These are phyloP conservation scores for Sequoiadendron giganteum DNA, from an alignment of 75 land plant genomes.

Conservation along the genomic window DNA sequence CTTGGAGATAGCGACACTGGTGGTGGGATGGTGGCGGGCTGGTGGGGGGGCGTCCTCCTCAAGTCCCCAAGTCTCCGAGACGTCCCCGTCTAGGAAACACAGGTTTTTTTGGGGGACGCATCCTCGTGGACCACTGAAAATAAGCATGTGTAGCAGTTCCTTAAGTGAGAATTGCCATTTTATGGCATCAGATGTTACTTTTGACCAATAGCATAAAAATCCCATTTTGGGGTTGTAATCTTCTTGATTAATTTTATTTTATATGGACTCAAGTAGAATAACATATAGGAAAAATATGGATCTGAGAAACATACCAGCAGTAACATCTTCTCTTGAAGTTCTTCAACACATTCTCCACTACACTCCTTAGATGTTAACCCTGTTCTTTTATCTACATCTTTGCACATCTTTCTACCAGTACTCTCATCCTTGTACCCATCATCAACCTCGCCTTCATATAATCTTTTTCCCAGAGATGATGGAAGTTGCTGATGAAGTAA, in stretches of 20 bases:
- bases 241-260: not conserved
- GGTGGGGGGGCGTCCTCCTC: too few relatives aligned
- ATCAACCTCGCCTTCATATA: not conserved
- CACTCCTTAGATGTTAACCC: not conserved
- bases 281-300: not conserved
- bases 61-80: too few relatives aligned
- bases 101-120: too few relatives aligned
- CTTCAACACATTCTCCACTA: conserved; percentile 31
- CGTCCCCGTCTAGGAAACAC: too few relatives aligned
- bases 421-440: not conserved
- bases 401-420: not conserved
- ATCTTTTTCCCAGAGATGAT: conserved; percentile 18
- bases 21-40: too few relatives aligned
- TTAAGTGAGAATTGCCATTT: not conserved
- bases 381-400: conserved; percentile 8
- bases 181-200: not conserved
- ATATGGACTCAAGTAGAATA: not conserved
- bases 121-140: too few relatives aligned
- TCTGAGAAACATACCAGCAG: conserved; percentile 35
- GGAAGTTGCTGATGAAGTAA: conserved; percentile 45
- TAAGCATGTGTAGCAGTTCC: not conserved
- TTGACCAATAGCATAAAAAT: not conserved
- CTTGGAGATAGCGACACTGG: too few relatives aligned
- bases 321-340: conserved; percentile 48
- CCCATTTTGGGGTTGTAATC: not conserved